phyloP scores from a whole-genome alignment of 1,284 basidiomycete genomes.

The Sporisorium exsertum region DNA sequence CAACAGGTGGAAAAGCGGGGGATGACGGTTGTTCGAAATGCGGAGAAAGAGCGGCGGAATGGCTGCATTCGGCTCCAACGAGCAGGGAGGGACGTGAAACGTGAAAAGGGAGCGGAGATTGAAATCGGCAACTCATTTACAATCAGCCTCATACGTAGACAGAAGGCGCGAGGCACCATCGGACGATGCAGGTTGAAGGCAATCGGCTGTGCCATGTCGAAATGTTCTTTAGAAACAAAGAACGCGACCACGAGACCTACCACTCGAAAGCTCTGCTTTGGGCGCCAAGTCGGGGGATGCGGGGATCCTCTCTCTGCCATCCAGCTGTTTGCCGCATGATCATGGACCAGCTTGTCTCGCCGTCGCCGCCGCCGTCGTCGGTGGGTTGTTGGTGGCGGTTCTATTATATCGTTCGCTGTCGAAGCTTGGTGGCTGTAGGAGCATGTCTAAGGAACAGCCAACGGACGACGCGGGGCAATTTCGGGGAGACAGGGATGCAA shows the following conservation, averaged over 20 bases:
- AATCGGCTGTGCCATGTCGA: too few relatives aligned
- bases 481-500: background rate
- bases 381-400: background rate
- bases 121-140: background rate
- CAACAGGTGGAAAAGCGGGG: background rate
- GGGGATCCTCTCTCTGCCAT: too few relatives aligned
- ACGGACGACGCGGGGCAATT: slow-evolving; percentile 3
- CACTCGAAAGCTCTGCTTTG: background rate
- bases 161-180: background rate
- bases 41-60: slow-evolving; percentile 4
- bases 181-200: background rate
- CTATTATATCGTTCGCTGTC: background rate
- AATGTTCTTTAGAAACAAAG: too few relatives aligned
- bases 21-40: slow-evolving; percentile 9
- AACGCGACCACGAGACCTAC: background rate
- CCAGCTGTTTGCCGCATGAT: too few relatives aligned
- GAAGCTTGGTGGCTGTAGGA: too few relatives aligned
- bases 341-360: too few relatives aligned
- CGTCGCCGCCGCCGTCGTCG: too few relatives aligned
- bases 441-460: background rate
- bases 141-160: background rate
- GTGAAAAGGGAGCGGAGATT: background rate
- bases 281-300: background rate
- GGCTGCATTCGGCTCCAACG: slow-evolving; percentile 3
- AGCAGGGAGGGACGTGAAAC: background rate